Conservation (phyloP, 2,329 filamentous ascomycete species). For the Bisporella sp. region DNA sequence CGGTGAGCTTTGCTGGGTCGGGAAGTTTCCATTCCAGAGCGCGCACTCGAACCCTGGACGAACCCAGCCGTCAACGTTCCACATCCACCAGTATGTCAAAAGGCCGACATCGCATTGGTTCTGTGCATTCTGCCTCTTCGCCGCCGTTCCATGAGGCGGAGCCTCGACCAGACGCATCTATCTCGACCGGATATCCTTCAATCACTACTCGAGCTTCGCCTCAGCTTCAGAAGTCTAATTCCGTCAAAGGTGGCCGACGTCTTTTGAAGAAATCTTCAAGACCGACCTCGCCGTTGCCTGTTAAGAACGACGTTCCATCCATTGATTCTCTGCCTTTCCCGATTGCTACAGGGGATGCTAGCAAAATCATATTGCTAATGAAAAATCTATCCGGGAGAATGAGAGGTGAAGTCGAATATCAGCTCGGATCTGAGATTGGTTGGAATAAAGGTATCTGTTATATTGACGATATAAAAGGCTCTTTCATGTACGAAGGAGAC, state of each 20-base stretch:
- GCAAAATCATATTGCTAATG: conserved; percentile 69
- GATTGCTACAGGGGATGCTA: conserved; percentile 59
- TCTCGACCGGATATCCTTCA: conserved; percentile 37
- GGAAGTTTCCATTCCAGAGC: conserved; percentile 33
- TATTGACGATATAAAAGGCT: conserved; percentile 70
- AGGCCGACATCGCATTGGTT: conserved; percentile 59
- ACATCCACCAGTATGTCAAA: conserved; percentile 32
- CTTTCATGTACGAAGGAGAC: conserved; percentile 67
- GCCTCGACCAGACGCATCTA: conserved; percentile 28
- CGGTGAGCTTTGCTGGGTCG: conserved; percentile 16
- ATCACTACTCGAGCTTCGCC: conserved; percentile 28
- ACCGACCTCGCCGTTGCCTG: conserved; percentile 44
- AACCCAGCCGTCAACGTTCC: conserved; percentile 27
- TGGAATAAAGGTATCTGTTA: conserved; percentile 71
- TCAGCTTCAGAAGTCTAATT: conserved; percentile 25
- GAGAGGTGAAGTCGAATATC: conserved; percentile 71
- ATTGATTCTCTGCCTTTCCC: conserved; percentile 54
- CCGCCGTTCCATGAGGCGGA: conserved; percentile 42
- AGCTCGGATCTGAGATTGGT: conserved; percentile 48
- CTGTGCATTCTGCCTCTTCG: conserved; percentile 58
- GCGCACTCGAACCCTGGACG: conserved; percentile 43
- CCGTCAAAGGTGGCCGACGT: conserved; percentile 40
- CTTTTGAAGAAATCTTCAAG: conserved; percentile 48
- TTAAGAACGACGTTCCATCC: conserved; percentile 43
- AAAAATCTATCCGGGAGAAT: conserved; percentile 71